Evolutionary conservation across 2,329 filamentous ascomycete species (phyloP), one percentile per base, ranked within the genome.

Genomic region (Neurospora sp.): DNA sequence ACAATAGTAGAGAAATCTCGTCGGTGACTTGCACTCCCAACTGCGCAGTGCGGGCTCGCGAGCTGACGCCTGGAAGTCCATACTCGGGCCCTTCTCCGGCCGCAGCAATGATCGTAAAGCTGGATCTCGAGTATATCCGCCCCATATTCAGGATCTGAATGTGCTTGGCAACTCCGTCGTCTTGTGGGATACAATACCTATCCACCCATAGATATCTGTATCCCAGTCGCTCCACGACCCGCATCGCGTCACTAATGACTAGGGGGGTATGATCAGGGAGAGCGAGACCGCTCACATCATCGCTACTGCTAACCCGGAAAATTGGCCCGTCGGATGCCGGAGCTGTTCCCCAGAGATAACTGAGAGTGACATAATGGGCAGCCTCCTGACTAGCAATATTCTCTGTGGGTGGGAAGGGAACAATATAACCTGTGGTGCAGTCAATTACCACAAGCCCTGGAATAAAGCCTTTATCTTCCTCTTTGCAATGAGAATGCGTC

Each of bases 101-200:
- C 0, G 80, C 79, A 0, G 80, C 80, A 46, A 82, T 76, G n/a
- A 82, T 81, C 0, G 80, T 80, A 10, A 82, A 19, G 2, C 73
- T 75, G 0, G 80, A 77, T 0, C 76, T 75, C 17, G 77, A 75
- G 33, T 80, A 82, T 5, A 82, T 79, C 2, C 77, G 75, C 17
- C 80, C 79, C 81, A 82, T 82, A 10, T 28, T 41, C 17, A n/a
- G 2, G 17, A 69, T 66, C n/a, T 69, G n/a, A 1, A 2, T 11
- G 10, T 11, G 23, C 17, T 36, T 66, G n/a, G 23, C 23, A 17
- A 6, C 68, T 0, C 10, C 15, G 57, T 41, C 23, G 0, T 69
- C 15, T 36, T 69, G 68, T 1, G 65, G 52, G 3, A 69, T 39
- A 19, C 68, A 69, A 23, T 69, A 69, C 15, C 66, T 69, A 62